A percentile compares a stretch with the other conserved stretches of the same genome.
Conservation (phyloP, 2,329 filamentous ascomycete species). For the Cylindrodendrum hubeiense region DNA sequence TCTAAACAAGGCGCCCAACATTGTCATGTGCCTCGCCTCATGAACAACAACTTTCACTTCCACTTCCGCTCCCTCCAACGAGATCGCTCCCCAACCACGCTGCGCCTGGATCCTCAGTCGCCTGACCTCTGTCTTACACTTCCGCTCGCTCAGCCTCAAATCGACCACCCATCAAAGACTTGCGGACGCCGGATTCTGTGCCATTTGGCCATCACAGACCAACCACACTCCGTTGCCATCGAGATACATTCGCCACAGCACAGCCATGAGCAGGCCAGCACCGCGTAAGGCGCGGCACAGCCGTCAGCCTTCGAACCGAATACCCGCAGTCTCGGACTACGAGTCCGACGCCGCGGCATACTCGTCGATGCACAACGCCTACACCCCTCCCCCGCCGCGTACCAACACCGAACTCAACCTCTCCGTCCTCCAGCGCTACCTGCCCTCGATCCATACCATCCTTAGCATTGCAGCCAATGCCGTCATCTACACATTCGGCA, state of each 20-base stretch:
- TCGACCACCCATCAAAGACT: background rate
- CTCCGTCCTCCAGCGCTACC: constrained; percentile 83
- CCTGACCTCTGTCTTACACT: background rate
- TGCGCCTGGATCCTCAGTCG: background rate
- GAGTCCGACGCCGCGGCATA: constrained; percentile 71
- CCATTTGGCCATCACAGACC: background rate
- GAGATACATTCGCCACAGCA: constrained; percentile 24
- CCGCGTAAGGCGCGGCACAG: constrained; percentile 56
- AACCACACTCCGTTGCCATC: background rate
- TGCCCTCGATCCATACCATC: constrained; percentile 79
- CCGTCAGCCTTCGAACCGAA: constrained; percentile 56
- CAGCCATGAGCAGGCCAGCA: constrained; percentile 58
- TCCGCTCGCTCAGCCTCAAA: background rate
- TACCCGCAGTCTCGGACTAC: constrained; percentile 68
- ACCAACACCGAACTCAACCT: constrained; percentile 91
- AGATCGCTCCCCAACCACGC: background rate
- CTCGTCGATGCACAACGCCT: constrained; percentile 49
- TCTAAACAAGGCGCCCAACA: constrained; percentile 31
- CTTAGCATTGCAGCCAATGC: constrained; percentile 86
- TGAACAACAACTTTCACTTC: constrained; percentile 24
- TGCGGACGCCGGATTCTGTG: background rate
- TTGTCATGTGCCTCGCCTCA: constrained; percentile 30
- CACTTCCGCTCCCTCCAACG: constrained; percentile 22
- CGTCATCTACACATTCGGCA: constrained; percentile 85
- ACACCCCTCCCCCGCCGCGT: constrained; percentile 66